Evolutionary conservation across 2,329 filamentous ascomycete genomes (phyloP), one percentile per base, ranked within the genome.

Genomic region (Colletotrichum sp.): DNA sequence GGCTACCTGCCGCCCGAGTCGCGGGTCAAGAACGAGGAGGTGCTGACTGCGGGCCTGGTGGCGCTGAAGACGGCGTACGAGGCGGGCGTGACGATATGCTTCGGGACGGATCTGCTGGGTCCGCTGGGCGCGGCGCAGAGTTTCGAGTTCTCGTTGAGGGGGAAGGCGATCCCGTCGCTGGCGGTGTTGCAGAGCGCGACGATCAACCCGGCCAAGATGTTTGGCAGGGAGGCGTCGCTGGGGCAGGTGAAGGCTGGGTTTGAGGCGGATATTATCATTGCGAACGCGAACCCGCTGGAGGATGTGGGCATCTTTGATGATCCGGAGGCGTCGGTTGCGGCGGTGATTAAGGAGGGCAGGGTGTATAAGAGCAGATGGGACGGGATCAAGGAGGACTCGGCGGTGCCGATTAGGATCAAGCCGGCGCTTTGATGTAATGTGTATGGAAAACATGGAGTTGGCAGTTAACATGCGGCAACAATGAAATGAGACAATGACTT

Each of bases 1-100:
- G 83, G 80, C 7, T 90, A 88, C 78, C 80, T 90, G n/a, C 86
- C 88, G 4, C 82, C 84, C 3, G 85, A 86, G 28, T 85, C 85
- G 8, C 84, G 82, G 21, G 82, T 79, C 16, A 92, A 92, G 84
- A 91, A 91, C 72, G 77, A 85, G 8, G 83, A 87, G 72, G 89
- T 91, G 2, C 83, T 91, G 5, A 80, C 85, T 7, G 83, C 83
- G 2, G 90, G 90, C 4, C 78, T 91, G 13, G 77, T 82, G 13
- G 85, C 86, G 1, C 81, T 92, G 12, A 84, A 87, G 69, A 86
- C 91, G 24, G 89, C 89, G 5, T 81, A 85, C 28, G 85, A 89
- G 13, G 89, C 88, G 0, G 90, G 90, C 0, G 89, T 92, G 1
- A 89, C 85, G 0, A 88, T 92, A 59, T 92, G 89, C 80, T 91